Percentiles rank a stretch among this genome's conserved stretches.
These are phyloP conservation scores for Maudiozyma saulgeensis DNA, from an alignment of 805 yeast genomes.

Conservation along the genomic window DNA sequence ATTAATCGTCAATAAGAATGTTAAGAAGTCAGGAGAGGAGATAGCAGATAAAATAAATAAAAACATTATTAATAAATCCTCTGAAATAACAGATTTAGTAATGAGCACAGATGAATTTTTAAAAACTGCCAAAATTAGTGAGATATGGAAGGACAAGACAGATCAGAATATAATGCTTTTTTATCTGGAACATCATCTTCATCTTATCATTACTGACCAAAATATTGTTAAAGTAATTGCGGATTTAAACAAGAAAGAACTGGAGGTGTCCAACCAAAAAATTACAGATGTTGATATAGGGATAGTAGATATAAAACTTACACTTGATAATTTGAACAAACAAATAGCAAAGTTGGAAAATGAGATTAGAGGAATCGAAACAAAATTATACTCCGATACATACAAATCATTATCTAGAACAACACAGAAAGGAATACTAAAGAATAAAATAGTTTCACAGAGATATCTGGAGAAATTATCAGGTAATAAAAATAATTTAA, in stretches of 20 bases:
- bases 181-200: slow-evolving; percentile 13
- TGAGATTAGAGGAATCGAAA: slow-evolving; percentile 11
- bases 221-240: slow-evolving; percentile 16
- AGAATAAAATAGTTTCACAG: slow-evolving; percentile 30
- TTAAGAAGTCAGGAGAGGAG: slow-evolving; percentile 8
- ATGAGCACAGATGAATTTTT: slow-evolving; percentile 14
- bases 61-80: slow-evolving; percentile 12
- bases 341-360: slow-evolving; percentile 17
- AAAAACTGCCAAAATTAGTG: background rate
- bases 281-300: slow-evolving; percentile 30
- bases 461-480: slow-evolving; percentile 27
- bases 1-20: slow-evolving; percentile 9
- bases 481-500: slow-evolving; percentile 30
- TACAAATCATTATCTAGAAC: slow-evolving; percentile 17
- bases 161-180: slow-evolving; percentile 14
- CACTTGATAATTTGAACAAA: slow-evolving; percentile 11
- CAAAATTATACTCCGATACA: slow-evolving; percentile 16
- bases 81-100: slow-evolving; percentile 18
- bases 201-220: slow-evolving; percentile 8
- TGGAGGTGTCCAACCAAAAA: slow-evolving; percentile 2
- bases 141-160: background rate
- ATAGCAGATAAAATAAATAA: slow-evolving; percentile 7
- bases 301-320: slow-evolving; percentile 27
- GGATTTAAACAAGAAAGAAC: slow-evolving; percentile 1
- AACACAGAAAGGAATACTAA: slow-evolving; percentile 27